Percentiles rank a stretch among this genome's conserved stretches.
These are phyloP conservation scores for Fraxinus greggii DNA, from an alignment of 305 asterid species.

Conservation along the genomic window DNA sequence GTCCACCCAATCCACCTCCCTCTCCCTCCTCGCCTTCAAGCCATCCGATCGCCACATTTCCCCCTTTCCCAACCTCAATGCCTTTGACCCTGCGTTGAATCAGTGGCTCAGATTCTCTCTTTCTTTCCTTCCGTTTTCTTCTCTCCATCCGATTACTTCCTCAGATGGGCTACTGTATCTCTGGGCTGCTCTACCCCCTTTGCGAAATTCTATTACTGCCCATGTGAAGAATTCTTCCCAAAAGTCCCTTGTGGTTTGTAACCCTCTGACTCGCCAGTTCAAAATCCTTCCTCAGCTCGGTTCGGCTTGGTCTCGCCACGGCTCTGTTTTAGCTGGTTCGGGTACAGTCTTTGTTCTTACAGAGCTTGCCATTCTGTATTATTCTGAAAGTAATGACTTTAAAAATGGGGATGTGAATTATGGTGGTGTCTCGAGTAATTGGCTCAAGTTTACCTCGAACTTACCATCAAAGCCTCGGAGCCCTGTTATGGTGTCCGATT, in stretches of 20 bases:
- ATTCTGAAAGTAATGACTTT: slow-evolving; percentile 26
- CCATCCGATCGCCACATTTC: slow-evolving; percentile 74
- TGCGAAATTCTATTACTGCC: neutral
- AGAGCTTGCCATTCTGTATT: slow-evolving; percentile 78
- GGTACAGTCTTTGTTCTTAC: slow-evolving; percentile 72
- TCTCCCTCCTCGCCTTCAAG: slow-evolving; percentile 67
- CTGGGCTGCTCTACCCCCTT: slow-evolving; percentile 51
- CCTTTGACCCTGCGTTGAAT: slow-evolving; percentile 56
- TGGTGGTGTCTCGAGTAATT: slow-evolving; percentile 26
- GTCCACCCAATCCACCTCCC: slow-evolving; percentile 45
- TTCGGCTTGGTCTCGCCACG: slow-evolving; percentile 98
- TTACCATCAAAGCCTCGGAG: slow-evolving; percentile 89
- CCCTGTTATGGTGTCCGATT: slow-evolving; percentile 61
- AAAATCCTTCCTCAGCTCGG: slow-evolving; percentile 86
- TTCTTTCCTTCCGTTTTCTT: slow-evolving; percentile 73
- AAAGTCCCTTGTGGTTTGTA: slow-evolving; percentile 73
- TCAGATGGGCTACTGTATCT: slow-evolving; percentile 76
- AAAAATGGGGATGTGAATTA: neutral
- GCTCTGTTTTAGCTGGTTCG: slow-evolving; percentile 83
- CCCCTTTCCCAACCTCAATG: slow-evolving; percentile 58
- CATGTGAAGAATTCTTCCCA: slow-evolving; percentile 26
- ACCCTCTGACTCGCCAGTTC: slow-evolving; percentile 63
- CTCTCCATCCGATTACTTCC: slow-evolving; percentile 83
- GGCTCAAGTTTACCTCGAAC: slow-evolving; percentile 86
- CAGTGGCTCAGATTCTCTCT: slow-evolving; percentile 82